These are phyloP conservation scores for Nemania serpens DNA, from an alignment of 2,329 filamentous ascomycete genomes.

Conservation along the genomic window DNA sequence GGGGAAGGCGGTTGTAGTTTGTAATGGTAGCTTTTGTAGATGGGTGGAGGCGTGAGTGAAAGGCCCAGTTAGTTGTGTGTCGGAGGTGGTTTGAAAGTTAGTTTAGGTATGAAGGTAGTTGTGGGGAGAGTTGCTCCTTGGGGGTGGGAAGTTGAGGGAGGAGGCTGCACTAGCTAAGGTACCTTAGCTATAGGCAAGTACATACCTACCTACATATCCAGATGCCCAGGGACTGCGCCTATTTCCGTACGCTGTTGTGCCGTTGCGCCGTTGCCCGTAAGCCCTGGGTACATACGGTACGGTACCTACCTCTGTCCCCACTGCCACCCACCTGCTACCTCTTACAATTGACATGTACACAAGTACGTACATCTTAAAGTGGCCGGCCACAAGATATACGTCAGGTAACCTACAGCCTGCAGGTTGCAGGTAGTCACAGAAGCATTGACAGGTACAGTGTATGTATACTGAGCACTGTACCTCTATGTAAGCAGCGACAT, in stretches of 20 bases:
- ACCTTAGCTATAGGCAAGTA: no score
- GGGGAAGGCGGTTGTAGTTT: neutral
- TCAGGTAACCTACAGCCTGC: no score
- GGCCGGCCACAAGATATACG: no score
- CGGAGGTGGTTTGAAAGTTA: slow-evolving; percentile 17
- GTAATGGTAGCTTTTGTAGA: slow-evolving; percentile 18
- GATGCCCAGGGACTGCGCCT: neutral
- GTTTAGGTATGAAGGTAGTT: neutral
- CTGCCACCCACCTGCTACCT: no score
- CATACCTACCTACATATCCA: no score
- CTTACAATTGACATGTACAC: no score
- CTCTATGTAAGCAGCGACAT: no score
- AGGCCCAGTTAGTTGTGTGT: neutral
- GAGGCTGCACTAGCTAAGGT: slow-evolving; percentile 9
- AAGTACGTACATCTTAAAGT: no score
- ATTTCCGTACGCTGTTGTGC: neutral
- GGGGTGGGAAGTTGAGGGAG: slow-evolving; percentile 4
- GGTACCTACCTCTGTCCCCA: no score
- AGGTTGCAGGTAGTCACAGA: no score
- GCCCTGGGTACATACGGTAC: neutral
- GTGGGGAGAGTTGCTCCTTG: slow-evolving; percentile 15
- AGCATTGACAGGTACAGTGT: no score
- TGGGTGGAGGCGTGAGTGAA: slow-evolving; percentile 28
- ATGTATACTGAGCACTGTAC: no score
- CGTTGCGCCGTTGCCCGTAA: neutral